A percentile compares a stretch with the other conserved stretches of the same genome.
phyloP scores from a whole-genome alignment of 1,284 basidiomycete genomes.

The Fomitopsis schrenkii region DNA sequence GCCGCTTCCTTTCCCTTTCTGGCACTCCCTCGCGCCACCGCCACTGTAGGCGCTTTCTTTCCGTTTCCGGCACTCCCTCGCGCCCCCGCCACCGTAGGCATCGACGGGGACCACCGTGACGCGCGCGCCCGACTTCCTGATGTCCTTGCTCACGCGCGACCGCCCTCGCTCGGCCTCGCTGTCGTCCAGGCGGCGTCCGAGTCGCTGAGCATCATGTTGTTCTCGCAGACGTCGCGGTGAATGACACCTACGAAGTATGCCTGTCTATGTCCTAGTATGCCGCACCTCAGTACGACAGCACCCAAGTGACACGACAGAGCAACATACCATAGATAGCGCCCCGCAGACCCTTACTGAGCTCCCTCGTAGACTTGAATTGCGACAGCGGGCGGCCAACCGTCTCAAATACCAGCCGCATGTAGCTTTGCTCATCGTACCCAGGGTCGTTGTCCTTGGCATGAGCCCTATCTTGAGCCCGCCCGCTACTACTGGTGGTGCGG shows the following conservation, averaged over 20 bases:
- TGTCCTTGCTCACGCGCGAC: conserved; percentile 32
- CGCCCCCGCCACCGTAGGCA: no score
- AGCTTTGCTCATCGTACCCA: background rate
- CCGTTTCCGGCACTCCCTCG: no score
- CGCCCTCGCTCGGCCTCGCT: conserved; percentile 31
- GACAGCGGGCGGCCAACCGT: background rate
- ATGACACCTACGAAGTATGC: background rate
- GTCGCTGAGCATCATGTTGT: background rate
- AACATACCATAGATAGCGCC: background rate
- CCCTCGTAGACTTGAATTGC: background rate
- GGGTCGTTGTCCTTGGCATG: no score
- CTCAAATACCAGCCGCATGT: background rate
- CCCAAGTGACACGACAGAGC: no score
- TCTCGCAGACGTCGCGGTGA: background rate
- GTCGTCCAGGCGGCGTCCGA: conserved; percentile 9
- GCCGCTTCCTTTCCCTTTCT: no score
- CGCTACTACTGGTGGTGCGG: background rate
- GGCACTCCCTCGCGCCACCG: no score
- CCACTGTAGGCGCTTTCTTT: no score
- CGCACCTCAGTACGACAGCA: no score
- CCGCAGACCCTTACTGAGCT: background rate
- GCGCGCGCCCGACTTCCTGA: conserved; percentile 16
- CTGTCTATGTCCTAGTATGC: background rate
- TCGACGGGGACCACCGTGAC: background rate
- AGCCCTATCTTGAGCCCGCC: no score